phyloP scores from a whole-genome alignment of 257 asterid genomes.

The Lantana camara region DNA sequence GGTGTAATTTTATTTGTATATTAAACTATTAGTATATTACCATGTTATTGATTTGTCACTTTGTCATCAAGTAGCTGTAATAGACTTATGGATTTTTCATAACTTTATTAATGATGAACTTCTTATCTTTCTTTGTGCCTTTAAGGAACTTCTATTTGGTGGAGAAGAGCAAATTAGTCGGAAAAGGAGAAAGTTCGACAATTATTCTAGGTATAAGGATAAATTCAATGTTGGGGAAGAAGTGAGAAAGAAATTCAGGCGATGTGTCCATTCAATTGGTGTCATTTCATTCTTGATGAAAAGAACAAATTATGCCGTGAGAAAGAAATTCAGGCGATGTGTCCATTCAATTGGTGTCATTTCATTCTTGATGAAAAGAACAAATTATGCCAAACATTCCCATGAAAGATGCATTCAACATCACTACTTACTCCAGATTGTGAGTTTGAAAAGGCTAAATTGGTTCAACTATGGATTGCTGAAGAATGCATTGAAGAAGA shows the following conservation, averaged over 20 bases:
- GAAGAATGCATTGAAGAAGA: conserved; percentile 40
- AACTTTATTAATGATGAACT: neutral
- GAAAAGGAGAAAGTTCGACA: conserved; percentile 17
- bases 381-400: too few species aligned
- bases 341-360: too few species aligned
- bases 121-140: too few species aligned
- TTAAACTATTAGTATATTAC: neutral
- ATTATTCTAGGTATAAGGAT: conserved; percentile 10
- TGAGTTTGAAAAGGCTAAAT: conserved; percentile 44
- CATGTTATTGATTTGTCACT: neutral
- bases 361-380: too few species aligned
- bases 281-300: too few species aligned
- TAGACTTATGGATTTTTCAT: conserved; percentile 14
- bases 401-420: conserved; percentile 32
- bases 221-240: too few species aligned
- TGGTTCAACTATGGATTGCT: conserved; percentile 53
- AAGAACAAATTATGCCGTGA: neutral
- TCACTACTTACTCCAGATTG: conserved; percentile 31
- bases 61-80: neutral
- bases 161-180: conserved; percentile 15
- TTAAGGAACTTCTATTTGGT: neutral
- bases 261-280: too few species aligned
- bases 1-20: neutral
- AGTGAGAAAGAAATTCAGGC: too few species aligned
- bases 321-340: too few species aligned